Conservation (phyloP, 1,139 yeast genomes). For the Geotrichum cucujoidarum region DNA sequence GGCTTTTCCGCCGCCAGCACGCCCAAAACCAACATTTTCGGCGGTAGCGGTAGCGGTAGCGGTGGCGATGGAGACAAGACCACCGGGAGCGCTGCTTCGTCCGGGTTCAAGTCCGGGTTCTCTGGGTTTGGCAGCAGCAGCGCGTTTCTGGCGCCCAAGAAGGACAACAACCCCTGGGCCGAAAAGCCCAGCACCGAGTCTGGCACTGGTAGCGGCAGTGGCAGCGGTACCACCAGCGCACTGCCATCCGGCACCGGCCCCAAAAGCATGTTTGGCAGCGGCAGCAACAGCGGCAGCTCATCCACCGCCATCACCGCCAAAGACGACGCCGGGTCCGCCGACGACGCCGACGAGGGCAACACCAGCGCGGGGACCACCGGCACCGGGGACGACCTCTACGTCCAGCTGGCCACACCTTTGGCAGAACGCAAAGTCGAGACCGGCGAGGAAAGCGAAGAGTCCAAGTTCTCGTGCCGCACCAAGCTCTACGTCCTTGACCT, state of each 20-base stretch:
- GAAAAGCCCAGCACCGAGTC: slow-evolving; percentile 8
- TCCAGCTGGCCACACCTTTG: slow-evolving; percentile 29
- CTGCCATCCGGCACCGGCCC: not conserved
- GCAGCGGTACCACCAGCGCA: too few relatives aligned
- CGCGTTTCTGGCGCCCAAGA: slow-evolving; percentile 11
- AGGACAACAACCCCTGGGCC: slow-evolving; percentile 22
- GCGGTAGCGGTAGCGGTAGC: not conserved
- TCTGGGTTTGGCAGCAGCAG: slow-evolving; percentile 18
- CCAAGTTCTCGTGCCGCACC: slow-evolving; percentile 65
- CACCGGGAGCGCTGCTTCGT: slow-evolving; percentile 1
- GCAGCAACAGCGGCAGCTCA: too few relatives aligned
- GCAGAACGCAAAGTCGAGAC: slow-evolving; percentile 49
- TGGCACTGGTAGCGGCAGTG: not conserved
- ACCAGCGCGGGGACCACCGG: slow-evolving; percentile 19
- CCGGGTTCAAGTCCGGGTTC: slow-evolving; percentile 22
- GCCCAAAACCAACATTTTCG: slow-evolving; percentile 8
- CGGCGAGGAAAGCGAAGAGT: slow-evolving; percentile 84
- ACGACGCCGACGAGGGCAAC: slow-evolving; percentile 18
- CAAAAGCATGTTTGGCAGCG: slow-evolving; percentile 11
- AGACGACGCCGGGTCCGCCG: slow-evolving; percentile 40
- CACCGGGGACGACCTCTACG: slow-evolving; percentile 26
- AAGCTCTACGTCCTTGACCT: slow-evolving; percentile 75
- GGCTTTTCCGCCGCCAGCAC: slow-evolving; percentile 6
- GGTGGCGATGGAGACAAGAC: slow-evolving; percentile 5
- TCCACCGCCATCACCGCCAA: slow-evolving; percentile 25